A percentile compares a stretch with the other conserved stretches of the same genome.
Evolutionary conservation across 352 stramenopile species (phyloP).

Genomic region (Globisporangium paddicum): DNA sequence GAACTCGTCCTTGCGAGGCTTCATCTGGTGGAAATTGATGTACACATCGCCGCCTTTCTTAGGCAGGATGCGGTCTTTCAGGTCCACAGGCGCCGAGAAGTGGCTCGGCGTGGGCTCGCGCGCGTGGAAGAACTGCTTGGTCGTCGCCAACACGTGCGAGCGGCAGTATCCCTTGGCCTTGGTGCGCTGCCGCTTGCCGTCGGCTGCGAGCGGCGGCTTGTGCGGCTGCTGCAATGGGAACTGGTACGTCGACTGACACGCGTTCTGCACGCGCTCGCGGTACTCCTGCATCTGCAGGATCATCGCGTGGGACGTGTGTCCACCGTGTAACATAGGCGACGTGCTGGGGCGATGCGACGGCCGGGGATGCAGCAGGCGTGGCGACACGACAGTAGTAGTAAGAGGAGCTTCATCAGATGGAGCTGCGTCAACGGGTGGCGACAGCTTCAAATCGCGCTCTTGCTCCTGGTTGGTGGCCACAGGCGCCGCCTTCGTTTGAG

Average conservation of each 20-base stretch:
- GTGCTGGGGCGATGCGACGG: conserved; percentile 11
- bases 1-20: conserved; percentile 27
- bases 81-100: conserved; percentile 9
- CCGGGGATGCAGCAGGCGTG: background rate
- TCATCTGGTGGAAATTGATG: conserved; percentile 48
- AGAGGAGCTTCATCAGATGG: background rate
- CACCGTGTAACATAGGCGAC: conserved; percentile 11
- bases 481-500: background rate
- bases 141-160: conserved; percentile 34
- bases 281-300: conserved; percentile 60
- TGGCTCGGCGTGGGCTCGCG: conserved; percentile 9
- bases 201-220: background rate
- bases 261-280: conserved; percentile 33
- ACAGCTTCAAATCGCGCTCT: background rate
- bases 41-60: conserved; percentile 19
- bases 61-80: conserved; percentile 26
- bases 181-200: background rate
- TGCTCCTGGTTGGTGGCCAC: background rate
- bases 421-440: background rate
- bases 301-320: conserved; percentile 55
- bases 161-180: conserved; percentile 32
- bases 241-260: conserved; percentile 48
- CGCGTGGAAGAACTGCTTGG: conserved; percentile 25
- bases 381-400: background rate
- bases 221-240: conserved; percentile 20